Conservation (phyloP, 1,284 basidiomycete genomes). For the Cryptococcus sp. region DNA sequence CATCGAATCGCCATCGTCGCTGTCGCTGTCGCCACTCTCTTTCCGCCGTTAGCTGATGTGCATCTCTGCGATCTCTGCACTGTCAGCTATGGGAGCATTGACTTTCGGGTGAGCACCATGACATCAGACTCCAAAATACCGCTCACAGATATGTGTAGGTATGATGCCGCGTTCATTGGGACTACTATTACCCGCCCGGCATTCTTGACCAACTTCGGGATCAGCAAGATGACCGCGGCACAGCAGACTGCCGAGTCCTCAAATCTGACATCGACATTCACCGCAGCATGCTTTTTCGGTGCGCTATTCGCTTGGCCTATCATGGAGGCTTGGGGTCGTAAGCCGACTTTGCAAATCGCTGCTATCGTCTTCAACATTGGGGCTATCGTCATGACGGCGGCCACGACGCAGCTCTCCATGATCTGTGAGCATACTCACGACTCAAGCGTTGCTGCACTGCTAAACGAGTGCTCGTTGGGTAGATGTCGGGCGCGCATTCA, state of each 20-base stretch:
- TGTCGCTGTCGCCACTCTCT: no score
- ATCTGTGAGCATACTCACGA: slow-evolving; percentile 23
- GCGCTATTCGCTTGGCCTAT: slow-evolving; percentile 28
- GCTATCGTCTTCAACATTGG: slow-evolving; percentile 50
- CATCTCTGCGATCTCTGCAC: no score
- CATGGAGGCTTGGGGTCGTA: slow-evolving; percentile 32
- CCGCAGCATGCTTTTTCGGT: slow-evolving; percentile 51
- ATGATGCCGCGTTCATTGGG: slow-evolving; percentile 59
- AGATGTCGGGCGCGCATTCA: slow-evolving; percentile 49
- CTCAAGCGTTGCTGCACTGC: slow-evolving; percentile 1
- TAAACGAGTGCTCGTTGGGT: slow-evolving; percentile 3
- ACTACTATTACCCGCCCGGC: slow-evolving; percentile 53
- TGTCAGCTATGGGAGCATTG: slow-evolving; percentile 9
- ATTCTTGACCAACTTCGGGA: slow-evolving; percentile 56
- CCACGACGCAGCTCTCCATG: slow-evolving; percentile 31
- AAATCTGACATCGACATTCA: slow-evolving; percentile 48
- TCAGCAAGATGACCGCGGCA: slow-evolving; percentile 45
- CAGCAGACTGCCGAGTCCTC: slow-evolving; percentile 51
- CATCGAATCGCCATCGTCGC: not conserved
- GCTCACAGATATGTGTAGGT: slow-evolving; percentile 25
- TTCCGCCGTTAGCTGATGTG: no score
- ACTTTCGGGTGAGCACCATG: slow-evolving; percentile 6
- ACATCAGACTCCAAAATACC: no score
- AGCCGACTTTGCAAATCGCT: slow-evolving; percentile 32
- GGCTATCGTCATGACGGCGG: slow-evolving; percentile 45